A percentile compares a stretch with the other conserved stretches of the same genome.
These are phyloP conservation scores for Taiwanofungus camphoratus DNA, from an alignment of 1,284 basidiomycete species.

Conservation along the genomic window DNA sequence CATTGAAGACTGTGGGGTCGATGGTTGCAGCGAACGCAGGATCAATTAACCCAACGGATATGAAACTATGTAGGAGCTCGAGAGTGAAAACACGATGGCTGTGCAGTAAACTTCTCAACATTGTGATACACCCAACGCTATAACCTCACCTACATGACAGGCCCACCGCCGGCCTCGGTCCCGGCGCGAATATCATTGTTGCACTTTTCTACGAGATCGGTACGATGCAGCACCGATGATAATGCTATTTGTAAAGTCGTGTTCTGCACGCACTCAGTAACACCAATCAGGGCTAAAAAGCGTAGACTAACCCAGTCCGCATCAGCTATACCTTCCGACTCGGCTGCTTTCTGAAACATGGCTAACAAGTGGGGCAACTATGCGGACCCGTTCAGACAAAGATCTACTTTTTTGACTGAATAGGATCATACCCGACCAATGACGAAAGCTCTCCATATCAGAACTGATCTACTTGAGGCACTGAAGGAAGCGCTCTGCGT, in stretches of 20 bases:
- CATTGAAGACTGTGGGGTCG: conserved; percentile 45
- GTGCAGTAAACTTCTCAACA: neutral
- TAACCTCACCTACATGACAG: conserved; percentile 12
- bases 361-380: conserved; percentile 59
- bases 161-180: conserved; percentile 6
- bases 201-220: conserved; percentile 40
- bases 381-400: neutral
- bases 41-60: conserved; percentile 51
- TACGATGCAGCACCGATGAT: conserved; percentile 39
- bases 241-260: conserved; percentile 52
- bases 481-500: conserved; percentile 39
- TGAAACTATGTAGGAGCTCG: conserved; percentile 55
- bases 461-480: conserved; percentile 29
- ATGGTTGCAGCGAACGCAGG: conserved; percentile 42
- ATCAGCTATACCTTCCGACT: conserved; percentile 42
- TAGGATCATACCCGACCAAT: conserved; percentile 51
- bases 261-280: conserved; percentile 34
- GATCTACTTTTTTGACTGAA: neutral
- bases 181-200: conserved; percentile 17
- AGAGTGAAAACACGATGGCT: conserved; percentile 46
- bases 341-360: conserved; percentile 48
- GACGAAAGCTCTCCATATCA: conserved; percentile 67
- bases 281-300: neutral
- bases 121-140: neutral
- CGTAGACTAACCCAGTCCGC: conserved; percentile 49